Conservation (phyloP, 495 filamentous ascomycete genomes). For the Aspergillus taichungensis region DNA sequence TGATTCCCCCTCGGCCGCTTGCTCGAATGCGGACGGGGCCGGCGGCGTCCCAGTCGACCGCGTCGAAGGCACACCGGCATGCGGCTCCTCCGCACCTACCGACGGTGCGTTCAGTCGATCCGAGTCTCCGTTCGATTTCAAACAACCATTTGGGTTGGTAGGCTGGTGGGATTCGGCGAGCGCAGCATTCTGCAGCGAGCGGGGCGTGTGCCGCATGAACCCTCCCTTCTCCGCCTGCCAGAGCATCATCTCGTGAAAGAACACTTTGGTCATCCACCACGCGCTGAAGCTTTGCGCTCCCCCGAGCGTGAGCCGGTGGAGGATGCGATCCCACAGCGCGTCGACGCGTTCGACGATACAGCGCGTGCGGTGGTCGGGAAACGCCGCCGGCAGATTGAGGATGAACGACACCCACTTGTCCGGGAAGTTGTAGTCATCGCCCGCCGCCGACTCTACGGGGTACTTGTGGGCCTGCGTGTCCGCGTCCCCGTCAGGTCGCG, state of each 20-base stretch:
- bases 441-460: slow-evolving; percentile 27
- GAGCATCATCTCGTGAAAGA: slow-evolving; percentile 88
- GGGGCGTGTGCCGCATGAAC: slow-evolving; percentile 60
- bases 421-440: slow-evolving; percentile 55
- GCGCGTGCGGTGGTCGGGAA: slow-evolving; percentile 60
- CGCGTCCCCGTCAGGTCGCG: slow-evolving; percentile 35
- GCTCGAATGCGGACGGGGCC: not conserved
- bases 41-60: too few species aligned
- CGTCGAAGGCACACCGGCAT: not conserved
- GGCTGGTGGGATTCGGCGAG: slow-evolving; percentile 22
- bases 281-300: slow-evolving; percentile 81
- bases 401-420: slow-evolving; percentile 84
- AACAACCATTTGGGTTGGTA: too few species aligned
- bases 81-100: slow-evolving; percentile 2
- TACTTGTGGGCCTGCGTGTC: slow-evolving; percentile 24
- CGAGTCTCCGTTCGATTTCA: too few species aligned
- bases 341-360: slow-evolving; percentile 38
- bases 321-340: slow-evolving; percentile 37
- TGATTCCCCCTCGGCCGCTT: slow-evolving; percentile 9
- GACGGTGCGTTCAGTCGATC: not conserved
- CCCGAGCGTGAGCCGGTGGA: slow-evolving; percentile 54
- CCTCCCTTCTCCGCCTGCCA: slow-evolving; percentile 91
- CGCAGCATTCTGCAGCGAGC: slow-evolving; percentile 32
- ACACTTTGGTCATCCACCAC: slow-evolving; percentile 98
- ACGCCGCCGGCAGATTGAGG: slow-evolving; percentile 60